phyloP scores from a whole-genome alignment of 1,284 basidiomycete genomes.

The Pascua sp. region DNA sequence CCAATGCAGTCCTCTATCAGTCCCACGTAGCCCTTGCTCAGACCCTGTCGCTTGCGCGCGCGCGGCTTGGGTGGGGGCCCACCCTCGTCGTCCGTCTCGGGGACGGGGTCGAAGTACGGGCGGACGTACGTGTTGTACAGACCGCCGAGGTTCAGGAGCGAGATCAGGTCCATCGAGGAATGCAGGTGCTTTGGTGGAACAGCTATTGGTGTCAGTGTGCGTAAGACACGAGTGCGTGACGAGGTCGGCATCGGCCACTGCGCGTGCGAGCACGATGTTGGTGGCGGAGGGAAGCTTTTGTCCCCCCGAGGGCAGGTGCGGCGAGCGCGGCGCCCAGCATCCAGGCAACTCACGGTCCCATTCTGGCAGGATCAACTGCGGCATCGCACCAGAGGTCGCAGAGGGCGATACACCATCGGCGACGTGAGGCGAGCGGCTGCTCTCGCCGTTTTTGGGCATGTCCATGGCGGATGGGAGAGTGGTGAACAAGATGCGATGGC shows the following conservation, averaged over 20 bases:
- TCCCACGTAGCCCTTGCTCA: conserved; percentile 41
- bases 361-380: conserved; percentile 27
- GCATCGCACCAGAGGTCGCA: not conserved
- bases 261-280: not conserved
- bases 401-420: not conserved
- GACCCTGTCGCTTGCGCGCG: conserved; percentile 15
- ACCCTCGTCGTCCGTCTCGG: conserved; percentile 23
- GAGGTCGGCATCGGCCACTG: not conserved
- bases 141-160: conserved; percentile 37
- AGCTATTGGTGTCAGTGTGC: conserved; percentile 16
- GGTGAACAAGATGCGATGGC: not conserved
- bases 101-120: conserved; percentile 31
- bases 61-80: conserved; percentile 9
- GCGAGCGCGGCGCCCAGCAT: not conserved
- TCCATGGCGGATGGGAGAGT: conserved; percentile 21
- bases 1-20: conserved; percentile 45
- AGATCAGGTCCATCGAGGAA: conserved; percentile 40
- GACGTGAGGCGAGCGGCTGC: conserved; percentile 20
- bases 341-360: conserved; percentile 33
- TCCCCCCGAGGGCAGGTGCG: not conserved
- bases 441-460: conserved; percentile 35
- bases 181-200: conserved; percentile 35
- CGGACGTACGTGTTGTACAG: conserved; percentile 42
- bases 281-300: not conserved
- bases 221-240: not conserved